Evolutionary conservation across 129 eudicot species (phyloP).

Genomic region (Glebionis coronaria): DNA sequence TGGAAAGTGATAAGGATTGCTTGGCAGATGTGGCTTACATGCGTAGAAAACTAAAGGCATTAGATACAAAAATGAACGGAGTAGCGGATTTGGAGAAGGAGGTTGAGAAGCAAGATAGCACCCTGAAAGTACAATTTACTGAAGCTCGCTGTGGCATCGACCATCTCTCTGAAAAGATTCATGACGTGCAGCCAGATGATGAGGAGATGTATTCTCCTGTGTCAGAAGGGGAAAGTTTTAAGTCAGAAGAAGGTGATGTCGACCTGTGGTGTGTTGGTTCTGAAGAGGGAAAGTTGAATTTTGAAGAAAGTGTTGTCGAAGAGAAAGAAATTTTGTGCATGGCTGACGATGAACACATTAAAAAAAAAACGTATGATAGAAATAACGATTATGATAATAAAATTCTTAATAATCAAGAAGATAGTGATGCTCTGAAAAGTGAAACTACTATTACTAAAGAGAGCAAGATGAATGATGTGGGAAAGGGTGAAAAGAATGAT

Average conservation of each 20-base stretch:
- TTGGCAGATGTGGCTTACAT: constrained; percentile 35
- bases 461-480: background rate
- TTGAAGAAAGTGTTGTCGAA: constrained; percentile 16
- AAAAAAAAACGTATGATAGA: background rate
- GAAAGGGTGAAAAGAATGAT: background rate
- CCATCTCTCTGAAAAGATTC: constrained; percentile 49
- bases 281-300: background rate
- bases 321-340: constrained; percentile 12
- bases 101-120: constrained; percentile 37
- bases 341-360: background rate
- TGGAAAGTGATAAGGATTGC: constrained; percentile 65
- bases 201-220: constrained; percentile 39
- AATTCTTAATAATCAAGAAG: background rate
- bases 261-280: constrained; percentile 1
- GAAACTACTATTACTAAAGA: background rate
- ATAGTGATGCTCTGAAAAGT: background rate
- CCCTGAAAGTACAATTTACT: constrained; percentile 37
- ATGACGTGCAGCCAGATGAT: constrained; percentile 55
- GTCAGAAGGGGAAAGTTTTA: constrained; percentile 18
- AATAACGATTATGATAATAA: background rate
- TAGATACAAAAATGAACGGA: constrained; percentile 51
- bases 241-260: constrained; percentile 3
- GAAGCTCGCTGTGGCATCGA: constrained; percentile 47
- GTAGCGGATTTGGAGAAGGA: constrained; percentile 45
- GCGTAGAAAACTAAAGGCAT: constrained; percentile 35